Percentiles rank a stretch among this genome's conserved stretches.
Evolutionary conservation across 2,329 filamentous ascomycete genomes (phyloP).

Genomic region (Phaeomoniella chlamydospora): DNA sequence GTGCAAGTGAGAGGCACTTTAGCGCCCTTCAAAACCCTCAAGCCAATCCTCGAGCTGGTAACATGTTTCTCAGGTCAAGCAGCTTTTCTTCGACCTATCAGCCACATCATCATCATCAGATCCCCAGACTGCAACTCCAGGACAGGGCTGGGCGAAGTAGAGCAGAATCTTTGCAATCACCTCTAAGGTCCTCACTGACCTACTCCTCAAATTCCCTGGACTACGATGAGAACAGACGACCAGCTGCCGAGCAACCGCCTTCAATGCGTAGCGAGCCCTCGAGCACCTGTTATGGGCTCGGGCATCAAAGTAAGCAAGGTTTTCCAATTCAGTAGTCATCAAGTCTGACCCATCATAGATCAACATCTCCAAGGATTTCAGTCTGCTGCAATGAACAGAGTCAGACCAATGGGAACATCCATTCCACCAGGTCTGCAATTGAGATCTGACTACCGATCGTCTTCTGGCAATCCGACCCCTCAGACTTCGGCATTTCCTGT

Average conservation of each 20-base stretch:
- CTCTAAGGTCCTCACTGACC: conserved; percentile 4
- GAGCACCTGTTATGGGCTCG: not conserved
- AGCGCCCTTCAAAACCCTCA: conserved; percentile 12
- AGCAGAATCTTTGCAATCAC: conserved; percentile 5
- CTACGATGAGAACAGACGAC: conserved; percentile 2
- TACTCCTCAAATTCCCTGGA: conserved; percentile 5
- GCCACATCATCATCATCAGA: conserved; percentile 3
- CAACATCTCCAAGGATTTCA: not conserved
- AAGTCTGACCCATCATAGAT: no score
- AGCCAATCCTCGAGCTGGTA: conserved; percentile 4
- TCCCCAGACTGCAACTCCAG: conserved; percentile 4
- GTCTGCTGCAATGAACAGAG: not conserved
- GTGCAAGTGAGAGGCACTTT: conserved; percentile 13
- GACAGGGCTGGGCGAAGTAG: conserved; percentile 2
- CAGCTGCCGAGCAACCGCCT: not conserved
- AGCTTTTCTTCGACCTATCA: conserved; percentile 6
- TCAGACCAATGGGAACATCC: not conserved
- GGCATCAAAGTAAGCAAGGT: not conserved
- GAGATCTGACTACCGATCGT: not conserved
- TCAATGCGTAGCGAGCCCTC: not conserved
- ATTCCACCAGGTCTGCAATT: conserved; percentile 1
- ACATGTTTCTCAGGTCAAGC: conserved; percentile 4
- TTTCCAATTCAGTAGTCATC: not conserved
- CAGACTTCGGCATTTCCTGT: not conserved
- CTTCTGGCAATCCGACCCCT: not conserved